Evolutionary conservation across 352 stramenopile genomes (phyloP).

Genomic region (Phytopythium aichiense): DNA sequence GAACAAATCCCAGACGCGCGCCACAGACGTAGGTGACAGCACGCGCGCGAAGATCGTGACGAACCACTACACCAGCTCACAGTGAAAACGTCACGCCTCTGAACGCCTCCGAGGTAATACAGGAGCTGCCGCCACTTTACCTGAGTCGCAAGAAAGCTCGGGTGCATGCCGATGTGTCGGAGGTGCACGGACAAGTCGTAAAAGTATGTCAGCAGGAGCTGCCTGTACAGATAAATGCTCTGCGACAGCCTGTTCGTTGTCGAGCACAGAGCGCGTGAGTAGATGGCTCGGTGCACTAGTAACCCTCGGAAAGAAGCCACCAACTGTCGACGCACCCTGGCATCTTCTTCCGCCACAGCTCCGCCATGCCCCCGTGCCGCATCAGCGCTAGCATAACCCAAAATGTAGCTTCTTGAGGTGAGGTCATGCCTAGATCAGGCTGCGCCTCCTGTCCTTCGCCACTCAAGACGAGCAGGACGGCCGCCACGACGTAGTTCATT

Average conservation of each 20-base stretch:
- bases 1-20: constrained; percentile 67
- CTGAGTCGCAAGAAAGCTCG: constrained; percentile 73
- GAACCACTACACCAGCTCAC: constrained; percentile 54
- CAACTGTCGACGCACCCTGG: constrained; percentile 34
- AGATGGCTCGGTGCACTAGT: background rate
- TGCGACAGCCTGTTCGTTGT: constrained; percentile 36
- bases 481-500: constrained; percentile 84
- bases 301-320: background rate
- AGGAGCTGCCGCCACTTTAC: constrained; percentile 16
- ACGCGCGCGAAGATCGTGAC: constrained; percentile 78
- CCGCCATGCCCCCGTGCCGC: constrained; percentile 43
- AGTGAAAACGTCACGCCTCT: background rate
- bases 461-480: constrained; percentile 47
- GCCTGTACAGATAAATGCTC: constrained; percentile 76
- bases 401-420: constrained; percentile 51
- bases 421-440: constrained; percentile 14
- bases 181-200: constrained; percentile 61
- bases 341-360: constrained; percentile 79
- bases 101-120: background rate
- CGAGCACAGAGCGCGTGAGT: background rate
- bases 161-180: constrained; percentile 76
- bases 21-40: constrained; percentile 36
- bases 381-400: constrained; percentile 60
- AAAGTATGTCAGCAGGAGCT: constrained; percentile 65
- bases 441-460: constrained; percentile 7